These are phyloP conservation scores for Mortierella sp. DNA, from an alignment of 371 early-diverging fungal species.

Conservation along the genomic window DNA sequence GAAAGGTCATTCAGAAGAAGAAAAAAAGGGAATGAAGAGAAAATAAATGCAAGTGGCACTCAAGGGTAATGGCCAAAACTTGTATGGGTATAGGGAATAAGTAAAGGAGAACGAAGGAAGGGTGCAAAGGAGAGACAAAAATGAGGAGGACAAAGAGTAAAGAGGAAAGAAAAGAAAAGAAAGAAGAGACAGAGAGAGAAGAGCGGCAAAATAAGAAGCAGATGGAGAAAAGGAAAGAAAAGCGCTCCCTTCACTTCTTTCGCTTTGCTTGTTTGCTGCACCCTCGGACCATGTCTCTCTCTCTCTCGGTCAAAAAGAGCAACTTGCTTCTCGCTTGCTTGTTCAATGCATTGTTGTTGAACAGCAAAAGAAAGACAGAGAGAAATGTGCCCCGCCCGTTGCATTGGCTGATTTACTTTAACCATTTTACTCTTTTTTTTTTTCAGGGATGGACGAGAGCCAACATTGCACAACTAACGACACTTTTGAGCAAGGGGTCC, in stretches of 20 bases:
- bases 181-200: neutral
- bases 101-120: neutral
- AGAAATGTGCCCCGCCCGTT: neutral
- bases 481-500: neutral
- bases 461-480: neutral
- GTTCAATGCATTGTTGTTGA: neutral
- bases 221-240: neutral
- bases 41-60: neutral
- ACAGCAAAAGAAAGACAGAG: neutral
- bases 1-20: constrained; percentile 5
- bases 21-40: neutral
- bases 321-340: neutral
- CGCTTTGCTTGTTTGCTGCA: neutral
- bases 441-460: constrained; percentile 6
- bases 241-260: neutral
- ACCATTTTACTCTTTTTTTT: neutral
- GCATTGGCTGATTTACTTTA: neutral
- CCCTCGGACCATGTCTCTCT: constrained; percentile 12
- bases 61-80: neutral
- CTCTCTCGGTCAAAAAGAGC: neutral
- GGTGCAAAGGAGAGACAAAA: neutral
- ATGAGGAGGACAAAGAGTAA: neutral
- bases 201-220: neutral
- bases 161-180: neutral
- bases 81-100: neutral